Evolutionary conservation across 2,329 filamentous ascomycete genomes (phyloP).

Genomic region (Calonectria leucothoes): DNA sequence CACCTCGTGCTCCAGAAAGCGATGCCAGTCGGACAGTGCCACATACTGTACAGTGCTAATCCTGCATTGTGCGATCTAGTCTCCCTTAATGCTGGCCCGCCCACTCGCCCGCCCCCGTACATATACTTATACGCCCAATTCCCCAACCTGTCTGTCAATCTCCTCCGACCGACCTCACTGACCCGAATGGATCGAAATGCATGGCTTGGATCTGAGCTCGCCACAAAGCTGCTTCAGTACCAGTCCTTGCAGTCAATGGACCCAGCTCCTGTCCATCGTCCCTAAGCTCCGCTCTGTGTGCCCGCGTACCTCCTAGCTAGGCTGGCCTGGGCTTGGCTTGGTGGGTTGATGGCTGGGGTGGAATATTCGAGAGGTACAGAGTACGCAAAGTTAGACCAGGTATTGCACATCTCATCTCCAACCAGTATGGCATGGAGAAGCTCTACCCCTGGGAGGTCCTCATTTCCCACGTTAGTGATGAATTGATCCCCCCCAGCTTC

Average conservation of each 20-base stretch:
- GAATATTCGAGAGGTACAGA: not conserved
- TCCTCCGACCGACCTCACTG: not conserved
- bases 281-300: not conserved
- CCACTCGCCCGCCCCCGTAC: not conserved
- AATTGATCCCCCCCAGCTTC: slow-evolving; percentile 1
- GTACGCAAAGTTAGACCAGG: not conserved
- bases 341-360: slow-evolving; percentile 8
- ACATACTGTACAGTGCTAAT: not conserved
- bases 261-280: not conserved
- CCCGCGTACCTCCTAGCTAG: not conserved
- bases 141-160: not conserved
- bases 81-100: not conserved
- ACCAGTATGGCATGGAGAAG: not conserved
- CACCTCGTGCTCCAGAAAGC: not conserved
- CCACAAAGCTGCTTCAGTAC: not conserved
- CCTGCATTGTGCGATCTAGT: not conserved
- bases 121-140: not conserved
- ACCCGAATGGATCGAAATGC: not conserved
- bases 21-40: not conserved
- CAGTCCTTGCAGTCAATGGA: not conserved
- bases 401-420: slow-evolving; percentile 17
- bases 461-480: slow-evolving; percentile 16
- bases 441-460: slow-evolving; percentile 13
- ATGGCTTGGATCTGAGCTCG: not conserved
- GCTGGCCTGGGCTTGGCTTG: slow-evolving; percentile 5